Percentiles rank a stretch among this genome's conserved stretches.
Evolutionary conservation across 768 basidiomycete genomes (phyloP).

Genomic region (Rhodotorula sphaerocarpa): DNA sequence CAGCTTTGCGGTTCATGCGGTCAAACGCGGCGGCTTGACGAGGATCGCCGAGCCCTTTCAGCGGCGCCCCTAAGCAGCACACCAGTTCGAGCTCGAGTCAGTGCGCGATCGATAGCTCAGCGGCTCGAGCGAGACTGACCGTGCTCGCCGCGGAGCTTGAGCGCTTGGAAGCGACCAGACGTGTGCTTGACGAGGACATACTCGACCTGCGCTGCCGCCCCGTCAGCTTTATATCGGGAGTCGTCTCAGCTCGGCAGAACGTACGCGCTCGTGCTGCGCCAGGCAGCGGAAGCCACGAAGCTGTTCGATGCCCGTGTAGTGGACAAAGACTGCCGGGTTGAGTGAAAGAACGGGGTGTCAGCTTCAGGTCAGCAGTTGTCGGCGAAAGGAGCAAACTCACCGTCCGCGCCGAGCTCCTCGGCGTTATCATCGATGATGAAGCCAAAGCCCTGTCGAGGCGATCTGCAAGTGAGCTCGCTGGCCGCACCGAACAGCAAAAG

Average conservation of each 20-base stretch:
- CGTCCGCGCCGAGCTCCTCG: conserved; percentile 1
- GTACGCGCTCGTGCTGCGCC: not conserved
- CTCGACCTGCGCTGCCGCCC: not conserved
- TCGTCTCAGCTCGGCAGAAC: too few relatives aligned
- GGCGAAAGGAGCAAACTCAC: conserved; percentile 2
- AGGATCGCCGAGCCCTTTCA: not conserved
- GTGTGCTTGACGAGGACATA: not conserved
- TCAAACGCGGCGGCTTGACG: not conserved
- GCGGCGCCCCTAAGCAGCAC: not conserved
- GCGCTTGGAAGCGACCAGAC: not conserved
- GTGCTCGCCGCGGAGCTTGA: not conserved
- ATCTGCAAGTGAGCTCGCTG: not conserved
- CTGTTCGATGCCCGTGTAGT: conserved; percentile 6
- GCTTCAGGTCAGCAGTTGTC: not conserved
- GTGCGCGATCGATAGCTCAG: not conserved
- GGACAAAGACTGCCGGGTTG: not conserved
- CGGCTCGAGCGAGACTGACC: not conserved
- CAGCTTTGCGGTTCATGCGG: not conserved
- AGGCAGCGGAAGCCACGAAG: conserved; percentile 10
- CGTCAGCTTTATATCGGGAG: too few relatives aligned
- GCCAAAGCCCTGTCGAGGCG: conserved; percentile 1
- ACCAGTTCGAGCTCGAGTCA: not conserved
- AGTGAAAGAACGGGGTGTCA: not conserved
- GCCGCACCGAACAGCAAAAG: not conserved
- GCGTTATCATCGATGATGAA: conserved; percentile 12